A percentile compares a stretch with the other conserved stretches of the same genome.
Evolutionary conservation across 129 eudicot species (phyloP).

Genomic region (Glebionis coronaria): DNA sequence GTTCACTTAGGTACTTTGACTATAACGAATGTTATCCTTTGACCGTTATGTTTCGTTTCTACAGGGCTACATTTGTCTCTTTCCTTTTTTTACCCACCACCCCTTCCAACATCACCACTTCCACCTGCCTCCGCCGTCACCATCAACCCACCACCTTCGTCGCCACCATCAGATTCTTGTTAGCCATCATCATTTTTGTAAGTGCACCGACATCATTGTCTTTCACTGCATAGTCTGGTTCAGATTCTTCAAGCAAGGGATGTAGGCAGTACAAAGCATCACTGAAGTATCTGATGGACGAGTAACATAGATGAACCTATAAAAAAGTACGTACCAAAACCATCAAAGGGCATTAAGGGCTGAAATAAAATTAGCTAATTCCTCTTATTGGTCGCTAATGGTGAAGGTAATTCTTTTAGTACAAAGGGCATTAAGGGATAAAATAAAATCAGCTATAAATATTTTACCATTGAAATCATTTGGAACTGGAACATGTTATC

Average conservation of each 20-base stretch:
- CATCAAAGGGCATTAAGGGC: too few relatives aligned
- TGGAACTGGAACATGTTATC: not conserved
- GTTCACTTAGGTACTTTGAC: too few relatives aligned
- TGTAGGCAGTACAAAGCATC: slow-evolving; percentile 64
- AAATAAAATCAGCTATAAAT: slow-evolving; percentile 27
- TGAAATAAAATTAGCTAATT: too few relatives aligned
- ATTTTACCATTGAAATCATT: not conserved
- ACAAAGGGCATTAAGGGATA: slow-evolving; percentile 79
- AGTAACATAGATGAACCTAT: slow-evolving; percentile 13
- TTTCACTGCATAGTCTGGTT: slow-evolving; percentile 77
- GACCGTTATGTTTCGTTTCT: too few relatives aligned
- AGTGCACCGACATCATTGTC: slow-evolving; percentile 98
- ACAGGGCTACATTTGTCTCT: too few relatives aligned
- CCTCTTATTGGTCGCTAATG: slow-evolving; percentile 84
- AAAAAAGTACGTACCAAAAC: slow-evolving; percentile 12
- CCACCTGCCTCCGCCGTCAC: too few relatives aligned
- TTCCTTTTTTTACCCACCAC: too few relatives aligned
- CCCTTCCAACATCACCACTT: too few relatives aligned
- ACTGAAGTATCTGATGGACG: slow-evolving; percentile 53
- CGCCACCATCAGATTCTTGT: too few relatives aligned
- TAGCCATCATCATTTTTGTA: slow-evolving; percentile 85
- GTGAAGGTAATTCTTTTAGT: slow-evolving; percentile 75
- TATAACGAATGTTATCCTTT: too few relatives aligned
- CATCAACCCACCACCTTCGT: too few relatives aligned
- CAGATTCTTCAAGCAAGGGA: slow-evolving; percentile 86